Conservation (phyloP, 2,329 filamentous ascomycete species). For the Aspergillus unguis region DNA sequence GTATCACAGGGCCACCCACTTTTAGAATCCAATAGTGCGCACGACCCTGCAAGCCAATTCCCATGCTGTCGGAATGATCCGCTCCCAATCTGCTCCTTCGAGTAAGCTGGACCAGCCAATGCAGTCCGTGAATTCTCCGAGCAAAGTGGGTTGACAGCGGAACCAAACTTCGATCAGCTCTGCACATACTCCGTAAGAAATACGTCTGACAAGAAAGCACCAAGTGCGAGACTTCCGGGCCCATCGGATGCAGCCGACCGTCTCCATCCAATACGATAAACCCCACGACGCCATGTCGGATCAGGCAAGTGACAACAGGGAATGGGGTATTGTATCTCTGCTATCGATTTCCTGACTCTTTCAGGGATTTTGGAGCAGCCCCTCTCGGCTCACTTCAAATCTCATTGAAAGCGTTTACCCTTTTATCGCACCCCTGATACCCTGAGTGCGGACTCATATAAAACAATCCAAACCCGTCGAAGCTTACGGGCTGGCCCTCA, state of each 20-base stretch:
- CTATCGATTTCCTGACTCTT: background rate
- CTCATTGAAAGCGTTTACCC: background rate
- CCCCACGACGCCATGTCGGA: background rate
- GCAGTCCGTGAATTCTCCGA: background rate
- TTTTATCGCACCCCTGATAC: background rate
- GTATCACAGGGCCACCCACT: background rate
- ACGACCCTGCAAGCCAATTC: background rate
- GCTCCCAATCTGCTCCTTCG: constrained; percentile 1
- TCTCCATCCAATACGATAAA: background rate
- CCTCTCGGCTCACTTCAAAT: background rate
- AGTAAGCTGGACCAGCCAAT: background rate
- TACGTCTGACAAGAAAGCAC: background rate
- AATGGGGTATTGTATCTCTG: background rate
- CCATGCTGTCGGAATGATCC: constrained; percentile 5
- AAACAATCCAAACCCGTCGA: background rate
- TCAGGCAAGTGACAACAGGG: background rate
- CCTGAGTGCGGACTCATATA: background rate
- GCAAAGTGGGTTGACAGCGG: background rate
- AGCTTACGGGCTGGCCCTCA: background rate
- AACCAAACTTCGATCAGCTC: background rate
- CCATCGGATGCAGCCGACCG: constrained; percentile 5
- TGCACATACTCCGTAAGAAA: background rate
- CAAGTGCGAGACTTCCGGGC: background rate
- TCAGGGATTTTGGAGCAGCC: background rate
- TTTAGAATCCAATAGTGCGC: background rate